phyloP scores from a whole-genome alignment of 73 alveolate genomes.

The Uronychia setigera region DNA sequence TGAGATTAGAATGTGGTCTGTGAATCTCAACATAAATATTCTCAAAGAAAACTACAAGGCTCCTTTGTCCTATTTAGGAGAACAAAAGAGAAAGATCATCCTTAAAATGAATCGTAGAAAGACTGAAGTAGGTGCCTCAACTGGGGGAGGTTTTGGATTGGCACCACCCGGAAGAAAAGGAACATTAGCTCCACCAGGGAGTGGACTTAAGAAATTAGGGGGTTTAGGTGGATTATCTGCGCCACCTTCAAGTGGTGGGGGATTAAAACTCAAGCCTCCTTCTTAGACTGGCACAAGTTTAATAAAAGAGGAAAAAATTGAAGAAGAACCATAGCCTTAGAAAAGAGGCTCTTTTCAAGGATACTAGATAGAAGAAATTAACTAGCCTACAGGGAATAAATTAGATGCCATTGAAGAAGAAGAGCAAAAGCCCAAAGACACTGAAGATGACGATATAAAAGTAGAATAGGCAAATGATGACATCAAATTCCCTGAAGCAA shows the following conservation, averaged over 20 bases:
- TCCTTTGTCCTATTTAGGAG: conserved; percentile 30
- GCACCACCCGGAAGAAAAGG: background rate
- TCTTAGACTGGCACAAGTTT: background rate
- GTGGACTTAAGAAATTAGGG: background rate
- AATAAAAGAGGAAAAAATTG: background rate
- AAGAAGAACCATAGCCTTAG: background rate
- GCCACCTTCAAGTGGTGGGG: background rate
- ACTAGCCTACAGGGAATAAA: background rate
- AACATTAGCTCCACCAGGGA: background rate
- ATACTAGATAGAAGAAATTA: background rate
- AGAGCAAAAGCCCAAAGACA: background rate
- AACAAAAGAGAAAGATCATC: conserved; percentile 32
- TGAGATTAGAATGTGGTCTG: conserved; percentile 45
- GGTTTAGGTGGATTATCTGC: background rate
- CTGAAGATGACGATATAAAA: background rate
- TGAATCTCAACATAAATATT: conserved; percentile 6
- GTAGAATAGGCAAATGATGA: background rate
- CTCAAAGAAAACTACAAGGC: conserved; percentile 33
- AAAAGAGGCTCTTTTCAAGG: background rate
- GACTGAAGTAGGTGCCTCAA: background rate
- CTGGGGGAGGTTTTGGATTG: background rate
- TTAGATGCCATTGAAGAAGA: background rate
- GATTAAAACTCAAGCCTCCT: background rate
- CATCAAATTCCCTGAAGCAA: background rate
- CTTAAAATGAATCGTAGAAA: background rate